A percentile compares a stretch with the other conserved stretches of the same genome.
Conservation (phyloP, 2,329 filamentous ascomycete genomes). For the Monosporascus sp. region DNA sequence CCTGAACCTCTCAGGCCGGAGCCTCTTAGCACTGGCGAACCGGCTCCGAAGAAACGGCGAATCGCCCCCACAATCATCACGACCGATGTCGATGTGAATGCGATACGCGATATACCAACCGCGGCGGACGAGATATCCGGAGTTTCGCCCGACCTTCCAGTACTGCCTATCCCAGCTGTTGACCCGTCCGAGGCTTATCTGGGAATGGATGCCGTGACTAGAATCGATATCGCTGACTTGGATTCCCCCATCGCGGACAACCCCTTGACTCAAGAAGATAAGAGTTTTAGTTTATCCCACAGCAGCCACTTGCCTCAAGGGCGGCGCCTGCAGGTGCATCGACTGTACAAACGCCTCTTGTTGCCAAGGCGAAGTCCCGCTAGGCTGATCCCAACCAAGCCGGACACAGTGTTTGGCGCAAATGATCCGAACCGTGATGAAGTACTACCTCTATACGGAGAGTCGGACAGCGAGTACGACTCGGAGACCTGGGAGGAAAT, state of each 20-base stretch:
- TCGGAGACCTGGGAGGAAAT: constrained; percentile 57
- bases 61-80: constrained; percentile 17
- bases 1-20: not conserved
- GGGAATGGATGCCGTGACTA: constrained; percentile 17
- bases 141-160: not conserved
- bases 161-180: not conserved
- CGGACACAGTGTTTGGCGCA: constrained; percentile 20
- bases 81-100: constrained; percentile 9
- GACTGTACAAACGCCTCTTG: constrained; percentile 17
- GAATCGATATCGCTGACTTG: constrained; percentile 18
- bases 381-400: constrained; percentile 9
- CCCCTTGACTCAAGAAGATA: constrained; percentile 1
- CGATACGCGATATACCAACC: constrained; percentile 17
- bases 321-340: constrained; percentile 18
- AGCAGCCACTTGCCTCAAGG: constrained; percentile 9
- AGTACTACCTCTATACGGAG: constrained; percentile 45
- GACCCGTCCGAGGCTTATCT: constrained; percentile 14
- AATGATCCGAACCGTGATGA: constrained; percentile 31
- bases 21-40: not conserved
- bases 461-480: constrained; percentile 52
- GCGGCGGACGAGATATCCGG: constrained; percentile 17
- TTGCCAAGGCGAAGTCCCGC: constrained; percentile 3
- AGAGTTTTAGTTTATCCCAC: constrained; percentile 9
- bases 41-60: constrained; percentile 19
- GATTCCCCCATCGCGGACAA: not conserved